Evolutionary conservation across 352 stramenopile genomes (phyloP), one percentile per base, ranked within the genome.

Genomic region (Plasmopara viticola): DNA sequence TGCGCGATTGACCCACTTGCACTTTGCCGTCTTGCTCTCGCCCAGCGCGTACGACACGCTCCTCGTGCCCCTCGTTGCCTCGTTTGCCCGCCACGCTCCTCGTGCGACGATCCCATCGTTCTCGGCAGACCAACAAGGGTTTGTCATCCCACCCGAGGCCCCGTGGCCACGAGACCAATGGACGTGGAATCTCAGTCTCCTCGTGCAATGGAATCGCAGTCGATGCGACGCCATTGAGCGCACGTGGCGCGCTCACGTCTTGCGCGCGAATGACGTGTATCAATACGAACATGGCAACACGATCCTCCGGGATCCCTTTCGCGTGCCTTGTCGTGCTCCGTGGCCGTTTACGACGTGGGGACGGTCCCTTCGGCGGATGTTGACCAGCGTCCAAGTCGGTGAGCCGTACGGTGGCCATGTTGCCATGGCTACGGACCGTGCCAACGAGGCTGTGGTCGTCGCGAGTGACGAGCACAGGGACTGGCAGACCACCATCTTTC

Each of bases 261-360:
- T 66, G 30, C 28, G 42, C 9, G 62, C 62, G 2, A 48, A 57
- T 31, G 49, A 64, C 8, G 53, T 63, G 37, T 70, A 58, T 25
- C 49, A 52, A 15, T 66, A 64, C 30, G 62, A 70, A 25, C 43
- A 66, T 43, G 49, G 46, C 7, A 66, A 63, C 41, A 56, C 53
- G 15, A 46, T 60, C 10, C 4, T 70, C 13, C 48, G 44, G 10
- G 58, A 63, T 48, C 31, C 56, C 15, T 70, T 70, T n/a, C 52
- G 66, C 30, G 53, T 70, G 14, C 62, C 62, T 8, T 55, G 29
- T 38, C 62, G 58, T 4, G 38, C 57, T 48, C 58, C 58, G 5
- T 70, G 58, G 62, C 62, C 57, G 4, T 56, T 46, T 17, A 60
- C 63, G 25, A 58, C 58, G 1, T 70, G 62, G 57, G 57, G 57